Percentiles rank a stretch among this genome's conserved stretches.
Evolutionary conservation across 345 rosid species (phyloP).

Genomic region (Hibiscus trionum): DNA sequence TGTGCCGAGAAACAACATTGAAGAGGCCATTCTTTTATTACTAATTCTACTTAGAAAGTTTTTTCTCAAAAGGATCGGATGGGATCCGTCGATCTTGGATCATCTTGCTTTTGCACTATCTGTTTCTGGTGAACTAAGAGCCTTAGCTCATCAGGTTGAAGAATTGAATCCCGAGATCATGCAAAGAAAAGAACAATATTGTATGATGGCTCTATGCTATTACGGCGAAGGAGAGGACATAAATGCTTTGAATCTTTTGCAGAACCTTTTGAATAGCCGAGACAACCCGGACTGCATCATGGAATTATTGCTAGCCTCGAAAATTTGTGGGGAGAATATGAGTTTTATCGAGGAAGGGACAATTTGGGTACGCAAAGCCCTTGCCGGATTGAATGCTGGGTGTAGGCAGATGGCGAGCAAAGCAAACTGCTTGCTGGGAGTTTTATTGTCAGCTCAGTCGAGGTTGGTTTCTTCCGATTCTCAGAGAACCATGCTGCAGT

Average conservation of each 20-base stretch:
- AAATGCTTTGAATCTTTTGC: slow-evolving; percentile 50
- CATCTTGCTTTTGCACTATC: slow-evolving; percentile 63
- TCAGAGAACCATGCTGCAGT: slow-evolving; percentile 30
- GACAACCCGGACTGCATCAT: slow-evolving; percentile 37
- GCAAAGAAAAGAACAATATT: slow-evolving; percentile 32
- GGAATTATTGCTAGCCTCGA: slow-evolving; percentile 51
- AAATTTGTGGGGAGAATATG: slow-evolving; percentile 41
- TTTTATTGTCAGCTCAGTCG: slow-evolving; percentile 38
- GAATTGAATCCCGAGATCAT: slow-evolving; percentile 45
- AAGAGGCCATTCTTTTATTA: slow-evolving; percentile 57
- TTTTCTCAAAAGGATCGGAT: slow-evolving; percentile 36
- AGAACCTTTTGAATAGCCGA: slow-evolving; percentile 36
- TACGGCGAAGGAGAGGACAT: slow-evolving; percentile 44
- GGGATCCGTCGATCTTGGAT: slow-evolving; percentile 64
- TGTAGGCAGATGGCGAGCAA: slow-evolving; percentile 38
- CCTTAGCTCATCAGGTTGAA: slow-evolving; percentile 49
- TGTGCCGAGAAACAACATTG: slow-evolving; percentile 63
- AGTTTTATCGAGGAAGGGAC: slow-evolving; percentile 45
- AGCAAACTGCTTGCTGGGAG: slow-evolving; percentile 40
- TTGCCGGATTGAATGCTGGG: slow-evolving; percentile 22
- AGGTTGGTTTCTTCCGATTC: slow-evolving; percentile 33
- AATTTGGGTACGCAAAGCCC: slow-evolving; percentile 31
- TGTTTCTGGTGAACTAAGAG: slow-evolving; percentile 38
- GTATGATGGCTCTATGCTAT: slow-evolving; percentile 50
- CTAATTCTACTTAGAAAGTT: slow-evolving; percentile 42